These are phyloP conservation scores for Oxyria digyna DNA, from an alignment of 148 eudicot species.

Conservation along the genomic window DNA sequence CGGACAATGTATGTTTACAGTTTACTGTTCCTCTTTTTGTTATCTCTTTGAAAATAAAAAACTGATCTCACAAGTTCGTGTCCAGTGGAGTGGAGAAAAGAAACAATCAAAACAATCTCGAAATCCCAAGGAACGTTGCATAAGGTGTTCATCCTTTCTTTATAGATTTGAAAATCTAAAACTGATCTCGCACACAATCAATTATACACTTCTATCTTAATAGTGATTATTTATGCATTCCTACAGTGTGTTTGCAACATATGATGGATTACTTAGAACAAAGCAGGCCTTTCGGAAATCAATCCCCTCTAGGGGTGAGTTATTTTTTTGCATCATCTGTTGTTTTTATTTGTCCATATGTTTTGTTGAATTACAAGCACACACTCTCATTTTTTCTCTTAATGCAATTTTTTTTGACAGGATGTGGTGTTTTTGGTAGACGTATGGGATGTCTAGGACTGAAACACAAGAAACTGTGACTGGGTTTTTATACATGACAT, in stretches of 20 bases:
- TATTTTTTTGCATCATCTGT: neutral
- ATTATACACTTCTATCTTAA: neutral
- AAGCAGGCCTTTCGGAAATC: slow-evolving; percentile 25
- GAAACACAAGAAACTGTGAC: neutral
- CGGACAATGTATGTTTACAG: too few species aligned
- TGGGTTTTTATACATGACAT: neutral
- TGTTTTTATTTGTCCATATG: neutral
- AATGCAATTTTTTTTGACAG: slow-evolving; percentile 11
- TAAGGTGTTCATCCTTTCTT: slow-evolving; percentile 23
- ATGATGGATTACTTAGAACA: slow-evolving; percentile 30
- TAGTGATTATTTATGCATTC: neutral
- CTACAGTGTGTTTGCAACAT: slow-evolving; percentile 27
- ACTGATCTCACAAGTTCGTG: slow-evolving; percentile 39
- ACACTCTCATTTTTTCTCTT: neutral
- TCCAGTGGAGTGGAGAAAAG: slow-evolving; percentile 33
- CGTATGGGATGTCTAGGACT: slow-evolving; percentile 41
- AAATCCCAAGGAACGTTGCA: slow-evolving; percentile 17
- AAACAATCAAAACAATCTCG: slow-evolving; percentile 10
- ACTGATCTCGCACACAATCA: neutral
- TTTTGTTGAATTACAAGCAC: too few species aligned
- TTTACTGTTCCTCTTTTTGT: too few species aligned
- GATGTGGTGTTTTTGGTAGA: slow-evolving; percentile 45
- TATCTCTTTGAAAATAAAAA: too few species aligned
- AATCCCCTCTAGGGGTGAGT: slow-evolving; percentile 41
- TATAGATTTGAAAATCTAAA: neutral